phyloP scores from a whole-genome alignment of 2,329 filamentous ascomycete species.

The Aquanectria penicillioides region DNA sequence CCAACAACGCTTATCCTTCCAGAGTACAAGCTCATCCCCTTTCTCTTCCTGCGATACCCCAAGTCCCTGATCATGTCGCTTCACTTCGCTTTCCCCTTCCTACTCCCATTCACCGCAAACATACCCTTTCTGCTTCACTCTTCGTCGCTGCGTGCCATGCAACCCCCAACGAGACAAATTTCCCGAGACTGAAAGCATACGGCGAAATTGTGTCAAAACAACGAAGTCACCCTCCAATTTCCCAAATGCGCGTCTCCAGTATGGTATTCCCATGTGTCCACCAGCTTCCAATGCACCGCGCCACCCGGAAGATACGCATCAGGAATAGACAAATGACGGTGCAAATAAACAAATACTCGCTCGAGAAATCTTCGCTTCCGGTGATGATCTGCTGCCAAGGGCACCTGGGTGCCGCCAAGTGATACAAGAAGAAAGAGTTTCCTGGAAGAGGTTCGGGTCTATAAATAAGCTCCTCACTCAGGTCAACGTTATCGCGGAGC shows the following conservation, averaged over 20 bases:
- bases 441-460: conserved; percentile 36
- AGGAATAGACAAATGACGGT: conserved; percentile 23
- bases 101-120: neutral
- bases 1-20: conserved; percentile 41
- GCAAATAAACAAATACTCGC: conserved; percentile 34
- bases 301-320: conserved; percentile 13
- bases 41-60: conserved; percentile 23
- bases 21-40: conserved; percentile 39
- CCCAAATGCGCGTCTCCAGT: neutral
- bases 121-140: neutral
- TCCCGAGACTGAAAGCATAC: neutral
- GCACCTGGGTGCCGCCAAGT: conserved; percentile 32
- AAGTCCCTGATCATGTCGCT: too few relatives aligned
- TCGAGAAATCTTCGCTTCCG: conserved; percentile 29
- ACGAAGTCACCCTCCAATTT: conserved; percentile 15
- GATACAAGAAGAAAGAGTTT: conserved; percentile 44
- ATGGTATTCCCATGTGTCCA: neutral
- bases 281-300: conserved; percentile 5
- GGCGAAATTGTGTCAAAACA: conserved; percentile 10
- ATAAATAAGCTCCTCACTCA: conserved; percentile 1
- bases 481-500: conserved; percentile 24
- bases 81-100: too few relatives aligned
- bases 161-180: too few relatives aligned
- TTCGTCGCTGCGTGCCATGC: conserved; percentile 10
- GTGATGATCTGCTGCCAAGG: conserved; percentile 24